A percentile compares a stretch with the other conserved stretches of the same genome.
phyloP scores from a whole-genome alignment of 179 eudicot genomes.

The Heliamphora pulchella region DNA sequence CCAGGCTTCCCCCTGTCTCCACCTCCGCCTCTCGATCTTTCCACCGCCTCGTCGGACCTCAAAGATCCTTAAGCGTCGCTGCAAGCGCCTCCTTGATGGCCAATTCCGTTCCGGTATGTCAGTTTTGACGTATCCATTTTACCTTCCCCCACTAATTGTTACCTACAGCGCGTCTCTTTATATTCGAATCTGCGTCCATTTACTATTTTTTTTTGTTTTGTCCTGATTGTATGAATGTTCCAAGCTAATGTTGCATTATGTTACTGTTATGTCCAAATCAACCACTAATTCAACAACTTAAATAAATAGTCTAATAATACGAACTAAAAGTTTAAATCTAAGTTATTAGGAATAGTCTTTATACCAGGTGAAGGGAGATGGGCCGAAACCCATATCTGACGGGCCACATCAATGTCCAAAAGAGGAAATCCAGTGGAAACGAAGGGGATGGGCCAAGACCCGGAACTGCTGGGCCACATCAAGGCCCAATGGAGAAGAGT shows the following conservation, averaged over 20 bases:
- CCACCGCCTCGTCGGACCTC: conserved; percentile 7
- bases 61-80: conserved; percentile 11
- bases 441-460: too few relatives aligned
- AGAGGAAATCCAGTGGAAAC: too few relatives aligned
- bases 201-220: neutral
- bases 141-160: neutral
- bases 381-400: too few relatives aligned
- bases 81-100: conserved; percentile 20
- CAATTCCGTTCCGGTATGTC: conserved; percentile 36
- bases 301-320: too few relatives aligned
- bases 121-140: neutral
- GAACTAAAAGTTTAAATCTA: too few relatives aligned
- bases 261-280: too few relatives aligned
- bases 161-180: neutral
- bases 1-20: neutral
- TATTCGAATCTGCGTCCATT: neutral
- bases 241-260: neutral
- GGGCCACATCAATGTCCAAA: too few relatives aligned
- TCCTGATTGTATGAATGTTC: neutral
- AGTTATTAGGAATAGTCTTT: too few relatives aligned
- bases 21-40: conserved; percentile 17
- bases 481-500: too few relatives aligned
- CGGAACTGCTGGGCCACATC: too few relatives aligned
- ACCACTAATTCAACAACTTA: too few relatives aligned
- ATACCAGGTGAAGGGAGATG: too few relatives aligned